Evolutionary conservation across 257 asterid genomes (phyloP).

Genomic region (Solanum appendiculatum): DNA sequence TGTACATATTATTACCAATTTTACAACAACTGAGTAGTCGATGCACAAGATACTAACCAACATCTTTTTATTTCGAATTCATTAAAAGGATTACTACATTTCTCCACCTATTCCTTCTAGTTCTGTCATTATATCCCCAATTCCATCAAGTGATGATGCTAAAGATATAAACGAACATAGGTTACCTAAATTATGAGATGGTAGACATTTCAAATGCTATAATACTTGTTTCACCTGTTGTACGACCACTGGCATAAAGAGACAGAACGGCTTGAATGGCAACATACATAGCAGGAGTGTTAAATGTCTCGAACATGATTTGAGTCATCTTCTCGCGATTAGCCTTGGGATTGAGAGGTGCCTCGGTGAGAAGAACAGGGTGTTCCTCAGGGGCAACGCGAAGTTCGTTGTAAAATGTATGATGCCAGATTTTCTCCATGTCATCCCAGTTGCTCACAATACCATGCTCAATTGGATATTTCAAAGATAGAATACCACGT

Average conservation of each 20-base stretch:
- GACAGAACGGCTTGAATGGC: constrained; percentile 18
- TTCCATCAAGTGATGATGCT: no score
- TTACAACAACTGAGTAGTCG: no score
- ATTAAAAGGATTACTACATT: no score
- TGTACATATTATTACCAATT: no score
- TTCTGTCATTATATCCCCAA: no score
- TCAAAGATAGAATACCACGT: constrained; percentile 21
- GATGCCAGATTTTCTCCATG: constrained; percentile 25
- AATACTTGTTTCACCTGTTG: constrained; percentile 7
- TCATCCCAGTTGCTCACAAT: constrained; percentile 23
- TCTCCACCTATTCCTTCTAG: no score
- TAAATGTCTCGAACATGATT: constrained; percentile 21
- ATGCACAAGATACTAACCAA: no score
- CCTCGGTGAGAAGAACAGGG: constrained; percentile 22
- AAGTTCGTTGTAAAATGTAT: constrained; percentile 18
- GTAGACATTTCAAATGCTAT: neutral
- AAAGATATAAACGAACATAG: no score
- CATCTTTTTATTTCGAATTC: no score
- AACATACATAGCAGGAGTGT: constrained; percentile 19
- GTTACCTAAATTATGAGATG: no score
- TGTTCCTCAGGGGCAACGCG: constrained; percentile 22
- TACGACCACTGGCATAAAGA: constrained; percentile 23
- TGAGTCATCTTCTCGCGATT: constrained; percentile 28
- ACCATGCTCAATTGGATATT: constrained; percentile 27
- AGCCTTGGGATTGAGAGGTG: constrained; percentile 24